Conservation (phyloP, 2,329 filamentous ascomycete species). For the Sporothrix dimorphospora region DNA sequence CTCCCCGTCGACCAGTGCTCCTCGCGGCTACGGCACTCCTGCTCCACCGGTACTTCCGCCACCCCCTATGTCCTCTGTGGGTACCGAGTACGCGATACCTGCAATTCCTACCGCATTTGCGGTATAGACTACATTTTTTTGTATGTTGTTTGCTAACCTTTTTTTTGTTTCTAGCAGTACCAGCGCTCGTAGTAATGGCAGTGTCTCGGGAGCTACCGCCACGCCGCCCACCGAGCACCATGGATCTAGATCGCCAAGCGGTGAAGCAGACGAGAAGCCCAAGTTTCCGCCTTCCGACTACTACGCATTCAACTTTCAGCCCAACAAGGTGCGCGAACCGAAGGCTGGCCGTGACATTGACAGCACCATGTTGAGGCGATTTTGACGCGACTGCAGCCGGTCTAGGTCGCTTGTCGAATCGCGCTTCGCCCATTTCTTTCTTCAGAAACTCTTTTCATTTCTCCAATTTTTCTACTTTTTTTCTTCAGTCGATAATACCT, state of each 20-base stretch:
- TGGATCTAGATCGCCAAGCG: constrained; percentile 38
- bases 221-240: constrained; percentile 44
- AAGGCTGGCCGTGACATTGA: constrained; percentile 54
- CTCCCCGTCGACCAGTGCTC: constrained; percentile 44
- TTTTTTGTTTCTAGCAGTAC: constrained; percentile 39
- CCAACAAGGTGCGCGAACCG: constrained; percentile 47
- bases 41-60: constrained; percentile 45
- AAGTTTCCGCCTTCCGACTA: constrained; percentile 41
- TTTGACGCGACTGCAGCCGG: constrained; percentile 36
- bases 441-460: not conserved
- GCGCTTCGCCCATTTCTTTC: not conserved
- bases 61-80: constrained; percentile 32
- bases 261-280: constrained; percentile 44
- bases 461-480: not conserved
- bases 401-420: not conserved
- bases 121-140: not conserved
- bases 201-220: constrained; percentile 39
- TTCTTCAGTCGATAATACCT: not conserved
- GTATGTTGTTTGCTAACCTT: constrained; percentile 25
- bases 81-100: constrained; percentile 33
- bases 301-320: not conserved
- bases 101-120: constrained; percentile 17
- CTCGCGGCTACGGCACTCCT: constrained; percentile 43
- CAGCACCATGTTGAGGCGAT: constrained; percentile 56
- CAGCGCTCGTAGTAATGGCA: constrained; percentile 44